Percentiles rank a stretch among this genome's conserved stretches.
Conservation (phyloP, 2,329 filamentous ascomycete genomes). For the Aspergillus fumigatiaffinis region DNA sequence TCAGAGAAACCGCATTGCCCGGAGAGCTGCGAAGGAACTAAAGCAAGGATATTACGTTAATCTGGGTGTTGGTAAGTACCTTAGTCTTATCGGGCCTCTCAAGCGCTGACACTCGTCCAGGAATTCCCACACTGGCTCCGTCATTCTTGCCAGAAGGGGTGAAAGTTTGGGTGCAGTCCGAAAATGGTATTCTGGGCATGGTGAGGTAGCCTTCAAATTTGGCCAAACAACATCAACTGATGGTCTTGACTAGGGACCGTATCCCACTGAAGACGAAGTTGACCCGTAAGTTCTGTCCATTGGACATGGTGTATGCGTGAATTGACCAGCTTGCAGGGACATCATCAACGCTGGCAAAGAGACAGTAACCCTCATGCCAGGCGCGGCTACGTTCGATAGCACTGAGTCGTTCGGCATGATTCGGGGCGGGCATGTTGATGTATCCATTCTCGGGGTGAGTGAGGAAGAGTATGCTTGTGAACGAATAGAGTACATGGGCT, state of each 20-base stretch:
- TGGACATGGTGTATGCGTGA: background rate
- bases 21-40: constrained; percentile 73
- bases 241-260: constrained; percentile 52
- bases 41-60: constrained; percentile 52
- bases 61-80: constrained; percentile 29
- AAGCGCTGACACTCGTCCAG: constrained; percentile 23
- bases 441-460: constrained; percentile 69
- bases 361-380: constrained; percentile 74
- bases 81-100: background rate
- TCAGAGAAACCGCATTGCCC: constrained; percentile 61
- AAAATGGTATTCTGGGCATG: constrained; percentile 82
- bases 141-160: constrained; percentile 65
- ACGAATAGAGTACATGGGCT: background rate
- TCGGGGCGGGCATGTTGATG: constrained; percentile 75
- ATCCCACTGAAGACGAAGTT: constrained; percentile 67
- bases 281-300: constrained; percentile 50
- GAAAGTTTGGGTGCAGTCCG: constrained; percentile 78
- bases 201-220: constrained; percentile 12
- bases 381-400: constrained; percentile 73
- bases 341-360: constrained; percentile 87
- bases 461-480: background rate
- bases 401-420: constrained; percentile 87
- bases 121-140: constrained; percentile 83
- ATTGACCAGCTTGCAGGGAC: constrained; percentile 44
- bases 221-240: background rate